phyloP scores from a whole-genome alignment of 345 rosid species.

The Nasturtium officinale region DNA sequence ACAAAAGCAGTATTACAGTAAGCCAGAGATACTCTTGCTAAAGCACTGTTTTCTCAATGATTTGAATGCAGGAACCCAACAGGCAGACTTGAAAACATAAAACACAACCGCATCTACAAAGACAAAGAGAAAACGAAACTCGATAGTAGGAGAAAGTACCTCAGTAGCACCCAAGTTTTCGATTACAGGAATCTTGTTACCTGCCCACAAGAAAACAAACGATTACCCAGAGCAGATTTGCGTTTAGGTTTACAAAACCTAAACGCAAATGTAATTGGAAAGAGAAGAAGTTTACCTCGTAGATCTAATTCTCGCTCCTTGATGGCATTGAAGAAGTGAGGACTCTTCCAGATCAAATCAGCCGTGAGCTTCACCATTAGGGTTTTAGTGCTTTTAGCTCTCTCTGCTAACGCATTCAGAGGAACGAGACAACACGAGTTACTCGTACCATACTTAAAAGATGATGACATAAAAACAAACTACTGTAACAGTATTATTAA shows the following conservation, averaged over 20 bases:
- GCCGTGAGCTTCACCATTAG: slow-evolving; percentile 97
- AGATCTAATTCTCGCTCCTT: slow-evolving; percentile 98
- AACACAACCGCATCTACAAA: not conserved
- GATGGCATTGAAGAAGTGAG: slow-evolving; percentile 97
- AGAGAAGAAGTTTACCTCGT: slow-evolving; percentile 58
- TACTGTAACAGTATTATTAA: too few relatives aligned
- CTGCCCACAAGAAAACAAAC: slow-evolving; percentile 41
- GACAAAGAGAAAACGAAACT: not conserved
- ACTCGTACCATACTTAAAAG: too few relatives aligned
- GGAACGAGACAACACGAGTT: slow-evolving; percentile 15
- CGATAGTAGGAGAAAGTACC: slow-evolving; percentile 49
- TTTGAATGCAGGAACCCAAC: not conserved
- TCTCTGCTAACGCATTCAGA: slow-evolving; percentile 20
- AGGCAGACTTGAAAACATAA: not conserved
- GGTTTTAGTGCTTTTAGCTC: slow-evolving; percentile 31
- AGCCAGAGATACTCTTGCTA: slow-evolving; percentile 1
- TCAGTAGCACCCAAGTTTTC: slow-evolving; percentile 99
- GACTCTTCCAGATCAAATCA: slow-evolving; percentile 97
- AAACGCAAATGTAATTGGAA: slow-evolving; percentile 4
- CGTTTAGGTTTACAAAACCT: slow-evolving; percentile 38
- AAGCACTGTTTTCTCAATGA: not conserved
- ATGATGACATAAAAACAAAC: not conserved
- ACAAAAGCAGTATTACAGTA: not conserved
- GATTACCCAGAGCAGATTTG: slow-evolving; percentile 4
- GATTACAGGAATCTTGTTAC: slow-evolving; percentile 93